Percentiles rank a stretch among this genome's conserved stretches.
phyloP scores from a whole-genome alignment of 176 grass and related monocot genomes.

The Puccinellia tenuiflora region DNA sequence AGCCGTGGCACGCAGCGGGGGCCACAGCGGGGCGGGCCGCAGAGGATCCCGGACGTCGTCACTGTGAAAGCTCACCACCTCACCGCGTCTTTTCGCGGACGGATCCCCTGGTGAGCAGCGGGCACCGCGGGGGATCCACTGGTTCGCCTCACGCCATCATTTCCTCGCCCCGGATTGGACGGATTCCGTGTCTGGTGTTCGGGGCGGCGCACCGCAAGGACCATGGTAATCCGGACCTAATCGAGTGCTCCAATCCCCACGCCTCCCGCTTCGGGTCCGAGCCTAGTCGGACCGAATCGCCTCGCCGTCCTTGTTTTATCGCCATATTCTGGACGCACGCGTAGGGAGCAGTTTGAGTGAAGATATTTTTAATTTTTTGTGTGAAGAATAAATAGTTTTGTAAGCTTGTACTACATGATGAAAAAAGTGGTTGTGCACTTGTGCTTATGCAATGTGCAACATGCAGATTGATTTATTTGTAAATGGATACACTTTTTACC shows the following conservation, averaged over 20 bases:
- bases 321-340: background rate
- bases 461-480: too few species aligned
- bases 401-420: too few species aligned
- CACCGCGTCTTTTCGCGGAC: constrained; percentile 10
- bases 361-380: background rate
- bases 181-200: background rate
- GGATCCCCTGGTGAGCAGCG: constrained; percentile 9
- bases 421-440: too few species aligned
- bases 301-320: background rate
- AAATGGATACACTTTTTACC: too few species aligned
- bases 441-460: too few species aligned
- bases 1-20: background rate
- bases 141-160: background rate
- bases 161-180: background rate
- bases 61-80: constrained; percentile 33
- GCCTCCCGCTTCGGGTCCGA: constrained; percentile 35
- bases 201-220: accelerated
- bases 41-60: constrained; percentile 21
- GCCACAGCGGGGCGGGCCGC: background rate
- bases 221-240: constrained; percentile 27
- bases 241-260: constrained; percentile 42
- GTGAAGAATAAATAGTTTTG: too few species aligned
- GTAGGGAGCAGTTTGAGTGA: background rate
- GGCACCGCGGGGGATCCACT: background rate
- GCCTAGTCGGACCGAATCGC: background rate